Evolutionary conservation across 345 rosid genomes (phyloP), one percentile per base, ranked within the genome.

Genomic region (Syzygium oleosum): DNA sequence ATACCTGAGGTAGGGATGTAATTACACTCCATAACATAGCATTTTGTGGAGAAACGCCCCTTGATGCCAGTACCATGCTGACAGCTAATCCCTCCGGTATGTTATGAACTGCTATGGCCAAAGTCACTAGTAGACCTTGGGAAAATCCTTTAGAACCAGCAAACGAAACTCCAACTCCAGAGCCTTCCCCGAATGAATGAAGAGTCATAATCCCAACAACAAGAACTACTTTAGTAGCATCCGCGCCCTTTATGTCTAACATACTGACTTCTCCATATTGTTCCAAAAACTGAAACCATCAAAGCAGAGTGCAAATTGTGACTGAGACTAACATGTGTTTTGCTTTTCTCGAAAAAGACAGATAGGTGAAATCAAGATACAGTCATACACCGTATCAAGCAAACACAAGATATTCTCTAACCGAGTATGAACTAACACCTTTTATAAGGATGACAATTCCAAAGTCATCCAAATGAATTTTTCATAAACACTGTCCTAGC

Each of bases 21-120:
- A 97, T 95, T 86, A 98, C 91, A 91, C 99, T 98, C 99, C 99
- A 98, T 85, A 98, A 90, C 99, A 98, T 98, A 73, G 99, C 99
- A 92, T 98, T 98, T 86, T 97, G 99, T 7, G 99, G 99, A 89
- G 99, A 98, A 88, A 98, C 99, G 86, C 99, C 99, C 87, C 98
- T 94, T 87, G 99, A 98, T 61, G 99, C 95, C 88, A 98, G 98
- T 86, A 98, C 97, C 99, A 98, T 98, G 91, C 99, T 98, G 89
- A 98, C 99, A 89, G 99, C 99, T 87, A 97, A 92, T 68, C 99
- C 99, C 92, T 98, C 99, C 0, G 99, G 99, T 89, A 98, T 97
- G 89, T 98, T 98, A 90, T 98, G 99, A 84, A 98, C 99, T 65
- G 99, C 99, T 86, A 98, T 97, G 87, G 99, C 99, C 92, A 98